A percentile compares a stretch with the other conserved stretches of the same genome.
Evolutionary conservation across 23 red algal species (phyloP).

Genomic region (Cyanidioschyzon merolae): DNA sequence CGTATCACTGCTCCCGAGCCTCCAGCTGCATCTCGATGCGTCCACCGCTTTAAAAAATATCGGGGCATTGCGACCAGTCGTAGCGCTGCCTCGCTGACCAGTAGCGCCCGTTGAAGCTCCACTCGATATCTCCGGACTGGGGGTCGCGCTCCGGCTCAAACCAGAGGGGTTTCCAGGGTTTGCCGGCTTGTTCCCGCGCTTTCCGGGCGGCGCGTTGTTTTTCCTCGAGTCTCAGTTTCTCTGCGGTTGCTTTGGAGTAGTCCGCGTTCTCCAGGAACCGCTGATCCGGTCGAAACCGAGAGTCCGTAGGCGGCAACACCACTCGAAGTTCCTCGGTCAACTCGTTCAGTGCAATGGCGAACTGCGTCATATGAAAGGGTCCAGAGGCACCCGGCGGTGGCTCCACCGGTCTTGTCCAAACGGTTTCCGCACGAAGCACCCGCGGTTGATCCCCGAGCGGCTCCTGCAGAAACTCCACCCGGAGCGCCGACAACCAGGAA

Average conservation of each 20-base stretch:
- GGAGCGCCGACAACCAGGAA: slow-evolving; percentile 8
- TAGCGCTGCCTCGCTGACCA: background rate
- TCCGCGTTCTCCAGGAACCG: slow-evolving; percentile 50
- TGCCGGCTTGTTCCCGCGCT: background rate
- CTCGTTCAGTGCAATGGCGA: slow-evolving; percentile 38
- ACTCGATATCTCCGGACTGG: slow-evolving; percentile 8
- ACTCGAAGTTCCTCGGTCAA: background rate
- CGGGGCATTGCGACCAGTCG: background rate
- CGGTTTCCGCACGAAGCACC: background rate
- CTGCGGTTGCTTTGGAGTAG: slow-evolving; percentile 33
- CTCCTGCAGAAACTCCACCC: background rate
- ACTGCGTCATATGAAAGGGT: slow-evolving; percentile 30
- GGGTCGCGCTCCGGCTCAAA: background rate
- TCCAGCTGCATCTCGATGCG: too few species aligned
- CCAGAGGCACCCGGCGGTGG: slow-evolving; percentile 21
- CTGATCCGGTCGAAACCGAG: slow-evolving; percentile 63
- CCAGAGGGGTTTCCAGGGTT: background rate
- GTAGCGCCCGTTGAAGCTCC: background rate
- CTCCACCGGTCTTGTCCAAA: slow-evolving; percentile 6
- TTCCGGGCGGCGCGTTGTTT: slow-evolving; percentile 43
- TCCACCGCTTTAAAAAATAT: slow-evolving; percentile 3
- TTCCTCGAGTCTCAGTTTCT: slow-evolving; percentile 70
- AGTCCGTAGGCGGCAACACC: slow-evolving; percentile 60
- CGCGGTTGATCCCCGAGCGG: background rate
- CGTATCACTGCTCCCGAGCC: too few species aligned